These are phyloP conservation scores for Diaporthe australafricana DNA, from an alignment of 2,329 filamentous ascomycete species.

Conservation along the genomic window DNA sequence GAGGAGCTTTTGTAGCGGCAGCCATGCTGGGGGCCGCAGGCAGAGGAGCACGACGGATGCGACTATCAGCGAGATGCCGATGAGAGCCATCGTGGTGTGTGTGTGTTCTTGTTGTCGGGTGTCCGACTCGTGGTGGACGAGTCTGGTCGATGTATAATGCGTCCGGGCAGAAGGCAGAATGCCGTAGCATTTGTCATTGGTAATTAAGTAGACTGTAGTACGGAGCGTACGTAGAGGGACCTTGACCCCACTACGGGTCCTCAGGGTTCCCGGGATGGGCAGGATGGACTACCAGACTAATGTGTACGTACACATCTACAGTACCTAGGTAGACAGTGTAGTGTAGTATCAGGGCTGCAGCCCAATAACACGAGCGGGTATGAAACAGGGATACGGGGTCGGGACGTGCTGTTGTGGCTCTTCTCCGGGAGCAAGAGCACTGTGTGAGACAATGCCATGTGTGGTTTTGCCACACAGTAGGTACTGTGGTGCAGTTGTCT, in stretches of 20 bases:
- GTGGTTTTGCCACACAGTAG: background rate
- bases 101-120: background rate
- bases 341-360: no score
- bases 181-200: background rate
- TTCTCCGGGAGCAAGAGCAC: background rate
- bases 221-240: background rate
- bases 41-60: slow-evolving; percentile 69
- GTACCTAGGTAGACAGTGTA: no score
- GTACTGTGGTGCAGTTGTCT: background rate
- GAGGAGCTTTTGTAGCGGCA: slow-evolving; percentile 52
- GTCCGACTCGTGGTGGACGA: no score
- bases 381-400: slow-evolving; percentile 10
- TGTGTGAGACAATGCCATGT: background rate
- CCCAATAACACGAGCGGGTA: slow-evolving; percentile 5
- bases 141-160: background rate
- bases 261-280: background rate
- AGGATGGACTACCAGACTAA: no score
- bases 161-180: no score
- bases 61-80: slow-evolving; percentile 72
- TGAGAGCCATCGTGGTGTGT: slow-evolving; percentile 60
- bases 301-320: no score
- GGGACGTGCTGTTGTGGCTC: background rate
- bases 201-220: no score
- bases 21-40: slow-evolving; percentile 64
- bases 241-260: background rate